A percentile compares a stretch with the other conserved stretches of the same genome.
phyloP scores from a whole-genome alignment of 768 basidiomycete genomes.

The Russula lepida region DNA sequence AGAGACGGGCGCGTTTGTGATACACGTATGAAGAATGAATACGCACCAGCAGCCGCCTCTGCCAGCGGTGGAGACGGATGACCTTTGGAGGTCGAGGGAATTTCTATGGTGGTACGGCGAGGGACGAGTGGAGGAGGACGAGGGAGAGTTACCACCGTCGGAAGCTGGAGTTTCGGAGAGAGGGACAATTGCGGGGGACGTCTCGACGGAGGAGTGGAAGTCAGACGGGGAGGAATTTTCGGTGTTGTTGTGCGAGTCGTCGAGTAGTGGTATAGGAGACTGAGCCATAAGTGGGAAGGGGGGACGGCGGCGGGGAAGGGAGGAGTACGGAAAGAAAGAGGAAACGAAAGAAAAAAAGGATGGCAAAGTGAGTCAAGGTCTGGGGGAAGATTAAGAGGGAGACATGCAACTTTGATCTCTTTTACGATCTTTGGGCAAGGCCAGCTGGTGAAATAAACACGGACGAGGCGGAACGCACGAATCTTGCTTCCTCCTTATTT shows the following conservation, averaged over 20 bases:
- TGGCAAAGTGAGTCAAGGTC: background rate
- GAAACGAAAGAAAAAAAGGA: slow-evolving; percentile 4
- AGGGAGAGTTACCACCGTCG: slow-evolving; percentile 15
- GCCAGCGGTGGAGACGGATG: slow-evolving; percentile 17
- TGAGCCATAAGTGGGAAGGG: slow-evolving; percentile 5
- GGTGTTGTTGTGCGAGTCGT: slow-evolving; percentile 10
- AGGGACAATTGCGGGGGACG: slow-evolving; percentile 16
- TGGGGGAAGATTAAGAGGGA: slow-evolving; percentile 18
- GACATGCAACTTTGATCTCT: slow-evolving; percentile 20
- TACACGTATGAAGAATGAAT: background rate
- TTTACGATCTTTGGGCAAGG: slow-evolving; percentile 18
- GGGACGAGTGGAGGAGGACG: slow-evolving; percentile 5
- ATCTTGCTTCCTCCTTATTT: slow-evolving; percentile 9
- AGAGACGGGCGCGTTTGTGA: background rate
- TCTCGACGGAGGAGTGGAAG: slow-evolving; percentile 20
- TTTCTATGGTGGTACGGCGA: slow-evolving; percentile 10
- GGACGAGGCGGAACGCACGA: slow-evolving; percentile 15
- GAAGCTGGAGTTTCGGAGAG: slow-evolving; percentile 5
- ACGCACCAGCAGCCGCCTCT: slow-evolving; percentile 22
- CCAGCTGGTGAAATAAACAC: slow-evolving; percentile 16
- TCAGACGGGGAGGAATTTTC: slow-evolving; percentile 19
- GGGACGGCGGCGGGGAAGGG: background rate
- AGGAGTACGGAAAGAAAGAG: background rate
- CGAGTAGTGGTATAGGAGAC: slow-evolving; percentile 14
- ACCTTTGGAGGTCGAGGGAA: slow-evolving; percentile 16